Percentiles rank a stretch among this genome's conserved stretches.
phyloP scores from a whole-genome alignment of 2,329 filamentous ascomycete genomes.

The Aureobasidium zeae region DNA sequence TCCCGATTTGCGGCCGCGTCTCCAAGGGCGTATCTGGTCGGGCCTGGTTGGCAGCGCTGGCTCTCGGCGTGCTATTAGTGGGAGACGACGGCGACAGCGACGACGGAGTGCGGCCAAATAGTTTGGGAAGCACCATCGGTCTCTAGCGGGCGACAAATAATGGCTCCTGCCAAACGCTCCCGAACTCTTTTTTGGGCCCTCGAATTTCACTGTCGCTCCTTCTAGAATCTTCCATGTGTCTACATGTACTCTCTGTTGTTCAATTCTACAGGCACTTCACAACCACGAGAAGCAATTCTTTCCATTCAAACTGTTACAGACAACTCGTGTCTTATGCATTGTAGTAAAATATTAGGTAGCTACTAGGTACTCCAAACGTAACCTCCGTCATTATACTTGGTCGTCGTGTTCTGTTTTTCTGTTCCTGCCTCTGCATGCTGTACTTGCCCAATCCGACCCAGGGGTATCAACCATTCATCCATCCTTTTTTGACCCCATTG shows the following conservation, averaged over 20 bases:
- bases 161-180: slow-evolving; percentile 13
- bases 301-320: slow-evolving; percentile 6
- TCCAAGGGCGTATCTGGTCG: not conserved
- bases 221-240: slow-evolving; percentile 14
- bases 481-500: not conserved
- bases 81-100: not conserved
- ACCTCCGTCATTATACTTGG: slow-evolving; percentile 3
- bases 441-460: slow-evolving; percentile 4
- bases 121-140: slow-evolving; percentile 6
- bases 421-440: slow-evolving; percentile 5
- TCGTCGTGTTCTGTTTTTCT: not conserved
- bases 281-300: not conserved
- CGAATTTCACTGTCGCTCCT: not conserved
- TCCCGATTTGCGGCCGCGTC: not conserved
- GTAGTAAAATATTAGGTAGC: too few species aligned
- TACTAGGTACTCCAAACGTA: slow-evolving; percentile 8
- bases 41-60: not conserved
- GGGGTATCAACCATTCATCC: slow-evolving; percentile 3
- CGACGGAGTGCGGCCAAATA: slow-evolving; percentile 5
- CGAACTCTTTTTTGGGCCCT: not conserved
- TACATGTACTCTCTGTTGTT: too few species aligned
- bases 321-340: slow-evolving; percentile 4
- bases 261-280: too few species aligned
- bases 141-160: slow-evolving; percentile 2
- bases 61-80: not conserved